phyloP scores from a whole-genome alignment of 73 alveolate species.

The Durusdinium trenchii region DNA sequence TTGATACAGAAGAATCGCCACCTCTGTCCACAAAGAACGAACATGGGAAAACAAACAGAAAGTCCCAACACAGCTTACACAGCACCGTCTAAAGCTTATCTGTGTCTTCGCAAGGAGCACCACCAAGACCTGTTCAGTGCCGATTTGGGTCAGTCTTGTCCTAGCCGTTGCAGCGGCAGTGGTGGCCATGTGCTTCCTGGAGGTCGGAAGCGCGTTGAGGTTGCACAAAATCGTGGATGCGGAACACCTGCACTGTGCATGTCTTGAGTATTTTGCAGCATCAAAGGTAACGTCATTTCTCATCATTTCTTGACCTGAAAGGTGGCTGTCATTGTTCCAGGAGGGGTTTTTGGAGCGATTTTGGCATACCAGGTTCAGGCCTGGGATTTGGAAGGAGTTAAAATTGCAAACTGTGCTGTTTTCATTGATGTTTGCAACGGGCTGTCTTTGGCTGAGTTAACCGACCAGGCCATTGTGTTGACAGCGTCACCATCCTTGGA shows the following conservation, averaged over 20 bases:
- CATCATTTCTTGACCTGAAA: no score
- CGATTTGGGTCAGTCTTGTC: neutral
- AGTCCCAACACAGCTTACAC: no score
- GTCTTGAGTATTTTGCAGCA: no score
- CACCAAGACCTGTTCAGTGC: neutral
- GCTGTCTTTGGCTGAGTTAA: neutral
- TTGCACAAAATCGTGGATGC: no score
- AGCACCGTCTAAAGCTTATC: no score
- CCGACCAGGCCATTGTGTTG: neutral
- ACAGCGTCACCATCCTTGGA: conserved; percentile 24
- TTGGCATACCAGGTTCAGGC: conserved; percentile 35
- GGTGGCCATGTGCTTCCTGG: neutral
- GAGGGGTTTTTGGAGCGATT: conserved; percentile 2
- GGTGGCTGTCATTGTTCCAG: conserved; percentile 16
- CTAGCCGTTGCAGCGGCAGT: neutral
- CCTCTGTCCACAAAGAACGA: no score
- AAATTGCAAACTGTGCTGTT: neutral
- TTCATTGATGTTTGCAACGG: neutral
- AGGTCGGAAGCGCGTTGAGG: no score
- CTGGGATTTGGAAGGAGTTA: neutral
- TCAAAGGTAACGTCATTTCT: no score
- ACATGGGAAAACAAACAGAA: no score
- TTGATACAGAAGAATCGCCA: no score
- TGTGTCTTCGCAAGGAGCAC: neutral
- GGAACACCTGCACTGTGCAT: no score